phyloP scores from a whole-genome alignment of 495 filamentous ascomycete genomes.

The Cenococcum geophilum region DNA sequence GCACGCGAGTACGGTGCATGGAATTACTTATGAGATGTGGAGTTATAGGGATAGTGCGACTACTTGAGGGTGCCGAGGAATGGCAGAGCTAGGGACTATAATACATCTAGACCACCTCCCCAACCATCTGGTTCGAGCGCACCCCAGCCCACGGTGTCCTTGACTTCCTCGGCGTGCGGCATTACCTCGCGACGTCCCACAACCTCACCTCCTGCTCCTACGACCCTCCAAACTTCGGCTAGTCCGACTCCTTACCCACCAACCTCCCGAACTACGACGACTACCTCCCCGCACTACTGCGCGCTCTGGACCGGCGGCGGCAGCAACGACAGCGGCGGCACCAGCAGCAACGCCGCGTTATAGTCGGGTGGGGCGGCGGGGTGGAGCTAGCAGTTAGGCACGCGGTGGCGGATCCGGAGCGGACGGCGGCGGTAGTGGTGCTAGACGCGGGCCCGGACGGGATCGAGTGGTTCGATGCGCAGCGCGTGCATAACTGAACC shows the following conservation, averaged over 20 bases:
- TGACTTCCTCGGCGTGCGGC: background rate
- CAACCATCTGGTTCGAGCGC: background rate
- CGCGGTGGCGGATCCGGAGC: background rate
- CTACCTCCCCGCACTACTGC: background rate
- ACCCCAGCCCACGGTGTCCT: background rate
- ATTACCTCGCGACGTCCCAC: background rate
- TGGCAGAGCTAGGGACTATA: too few relatives aligned
- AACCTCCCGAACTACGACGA: background rate
- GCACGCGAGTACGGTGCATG: too few relatives aligned
- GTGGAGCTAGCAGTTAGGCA: background rate
- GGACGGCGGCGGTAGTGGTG: background rate
- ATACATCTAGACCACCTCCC: too few relatives aligned
- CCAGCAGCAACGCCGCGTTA: too few relatives aligned
- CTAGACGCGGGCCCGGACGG: background rate
- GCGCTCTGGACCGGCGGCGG: background rate
- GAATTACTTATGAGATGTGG: too few relatives aligned
- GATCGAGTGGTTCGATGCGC: background rate
- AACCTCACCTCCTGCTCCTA: background rate
- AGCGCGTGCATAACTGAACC: background rate
- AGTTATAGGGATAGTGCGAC: too few relatives aligned
- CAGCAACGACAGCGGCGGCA: background rate
- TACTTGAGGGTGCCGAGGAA: too few relatives aligned
- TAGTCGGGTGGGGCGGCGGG: background rate
- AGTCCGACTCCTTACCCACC: background rate
- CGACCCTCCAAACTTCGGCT: background rate